phyloP scores from a whole-genome alignment of 306 rosid species.

The Corylus americana region DNA sequence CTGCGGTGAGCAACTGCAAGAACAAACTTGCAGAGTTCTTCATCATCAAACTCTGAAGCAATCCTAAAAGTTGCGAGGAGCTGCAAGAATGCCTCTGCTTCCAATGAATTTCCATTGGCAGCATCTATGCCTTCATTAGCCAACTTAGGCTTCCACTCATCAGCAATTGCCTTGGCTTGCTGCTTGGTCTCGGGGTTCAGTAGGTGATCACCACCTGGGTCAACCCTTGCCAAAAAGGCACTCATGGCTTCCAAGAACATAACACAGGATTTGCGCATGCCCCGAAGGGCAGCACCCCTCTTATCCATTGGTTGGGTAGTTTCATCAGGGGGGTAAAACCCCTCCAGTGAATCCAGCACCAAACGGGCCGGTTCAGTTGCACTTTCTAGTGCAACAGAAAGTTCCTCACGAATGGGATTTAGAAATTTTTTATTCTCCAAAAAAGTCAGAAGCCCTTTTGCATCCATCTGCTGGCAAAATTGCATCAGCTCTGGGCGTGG shows the following conservation, averaged over 20 bases:
- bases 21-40: slow-evolving; percentile 88
- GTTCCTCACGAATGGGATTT: slow-evolving; percentile 52
- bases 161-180: slow-evolving; percentile 90
- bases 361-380: slow-evolving; percentile 60
- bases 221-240: slow-evolving; percentile 67
- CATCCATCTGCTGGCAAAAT: slow-evolving; percentile 74
- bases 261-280: slow-evolving; percentile 66
- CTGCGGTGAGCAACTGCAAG: slow-evolving; percentile 77
- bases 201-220: slow-evolving; percentile 69
- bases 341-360: slow-evolving; percentile 85
- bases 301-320: slow-evolving; percentile 55
- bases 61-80: slow-evolving; percentile 74
- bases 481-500: slow-evolving; percentile 60
- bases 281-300: slow-evolving; percentile 67
- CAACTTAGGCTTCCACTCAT: slow-evolving; percentile 85
- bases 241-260: slow-evolving; percentile 67
- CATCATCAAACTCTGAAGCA: slow-evolving; percentile 85
- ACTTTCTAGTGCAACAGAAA: slow-evolving; percentile 69
- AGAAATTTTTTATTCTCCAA: slow-evolving; percentile 50
- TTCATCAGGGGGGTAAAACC: slow-evolving; percentile 72
- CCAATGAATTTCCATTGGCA: slow-evolving; percentile 90
- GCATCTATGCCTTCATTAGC: slow-evolving; percentile 64
- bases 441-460: slow-evolving; percentile 63
- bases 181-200: slow-evolving; percentile 83
- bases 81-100: slow-evolving; percentile 89